Percentiles rank a stretch among this genome's conserved stretches.
These are phyloP conservation scores for Huntiella moniliformis DNA, from an alignment of 2,329 filamentous ascomycete genomes.

Conservation along the genomic window DNA sequence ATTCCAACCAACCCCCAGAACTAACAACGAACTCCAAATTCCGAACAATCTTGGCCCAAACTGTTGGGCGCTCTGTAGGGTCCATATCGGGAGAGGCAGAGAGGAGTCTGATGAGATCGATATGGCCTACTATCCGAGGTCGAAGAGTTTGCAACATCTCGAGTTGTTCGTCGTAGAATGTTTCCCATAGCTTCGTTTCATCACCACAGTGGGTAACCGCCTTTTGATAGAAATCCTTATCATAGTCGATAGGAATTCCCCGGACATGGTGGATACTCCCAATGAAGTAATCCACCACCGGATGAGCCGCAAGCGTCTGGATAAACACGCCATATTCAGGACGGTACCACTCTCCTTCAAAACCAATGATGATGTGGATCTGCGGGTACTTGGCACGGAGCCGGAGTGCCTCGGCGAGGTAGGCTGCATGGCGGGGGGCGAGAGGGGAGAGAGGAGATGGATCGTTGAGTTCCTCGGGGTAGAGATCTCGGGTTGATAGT, in stretches of 20 bases:
- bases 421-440: constrained; percentile 38
- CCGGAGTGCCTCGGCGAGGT: constrained; percentile 55
- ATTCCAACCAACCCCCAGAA: constrained; percentile 71
- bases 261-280: constrained; percentile 84
- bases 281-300: constrained; percentile 71
- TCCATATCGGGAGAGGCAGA: constrained; percentile 48
- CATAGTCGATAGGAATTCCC: constrained; percentile 76
- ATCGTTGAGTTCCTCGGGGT: constrained; percentile 54
- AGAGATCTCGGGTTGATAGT: constrained; percentile 53
- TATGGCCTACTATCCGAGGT: constrained; percentile 76
- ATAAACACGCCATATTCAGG: constrained; percentile 41
- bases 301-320: constrained; percentile 35
- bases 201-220: constrained; percentile 27
- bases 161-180: constrained; percentile 77
- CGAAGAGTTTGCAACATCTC: constrained; percentile 55
- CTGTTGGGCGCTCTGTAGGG: constrained; percentile 35
- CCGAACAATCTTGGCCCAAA: constrained; percentile 56
- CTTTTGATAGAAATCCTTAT: constrained; percentile 43
- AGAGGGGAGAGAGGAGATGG: constrained; percentile 16
- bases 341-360: constrained; percentile 87
- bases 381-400: constrained; percentile 46
- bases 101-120: constrained; percentile 74
- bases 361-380: constrained; percentile 71
- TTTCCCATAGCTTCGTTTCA: constrained; percentile 57
- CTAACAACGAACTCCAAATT: constrained; percentile 53